Evolutionary conservation across 352 stramenopile species (phyloP).

Genomic region (Pythium dissimile): DNA sequence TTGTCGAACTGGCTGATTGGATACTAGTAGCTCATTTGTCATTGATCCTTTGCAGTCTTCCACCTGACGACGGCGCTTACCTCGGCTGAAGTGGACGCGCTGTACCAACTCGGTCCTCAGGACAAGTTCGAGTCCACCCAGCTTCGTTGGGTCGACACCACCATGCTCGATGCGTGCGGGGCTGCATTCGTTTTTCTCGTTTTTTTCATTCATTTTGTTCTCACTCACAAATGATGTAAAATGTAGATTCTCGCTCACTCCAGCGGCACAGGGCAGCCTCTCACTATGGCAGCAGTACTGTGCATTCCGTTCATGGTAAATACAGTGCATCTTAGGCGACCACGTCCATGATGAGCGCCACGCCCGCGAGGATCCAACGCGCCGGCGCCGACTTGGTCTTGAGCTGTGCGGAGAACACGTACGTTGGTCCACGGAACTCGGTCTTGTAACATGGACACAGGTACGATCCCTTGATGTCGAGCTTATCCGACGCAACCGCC

Average conservation of each 20-base stretch:
- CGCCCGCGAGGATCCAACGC: slow-evolving; percentile 94
- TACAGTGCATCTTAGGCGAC: slow-evolving; percentile 20
- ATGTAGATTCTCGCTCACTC: slow-evolving; percentile 14
- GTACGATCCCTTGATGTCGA: slow-evolving; percentile 94
- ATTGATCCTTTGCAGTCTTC: slow-evolving; percentile 61
- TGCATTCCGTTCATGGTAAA: not conserved
- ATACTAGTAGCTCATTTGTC: no score
- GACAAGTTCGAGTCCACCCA: slow-evolving; percentile 39
- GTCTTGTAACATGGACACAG: slow-evolving; percentile 98
- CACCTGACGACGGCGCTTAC: slow-evolving; percentile 36
- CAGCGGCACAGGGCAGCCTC: slow-evolving; percentile 20
- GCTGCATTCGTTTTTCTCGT: not conserved
- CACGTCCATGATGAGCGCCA: slow-evolving; percentile 96
- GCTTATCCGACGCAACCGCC: slow-evolving; percentile 93
- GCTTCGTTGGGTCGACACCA: slow-evolving; percentile 39
- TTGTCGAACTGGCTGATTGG: not conserved
- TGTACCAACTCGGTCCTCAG: slow-evolving; percentile 19
- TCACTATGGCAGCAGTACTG: slow-evolving; percentile 21
- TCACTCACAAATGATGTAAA: not conserved
- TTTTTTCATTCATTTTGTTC: not conserved
- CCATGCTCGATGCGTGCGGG: not conserved
- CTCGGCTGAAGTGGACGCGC: slow-evolving; percentile 16
- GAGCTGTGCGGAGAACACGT: slow-evolving; percentile 97
- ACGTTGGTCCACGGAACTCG: slow-evolving; percentile 93
- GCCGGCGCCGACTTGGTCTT: slow-evolving; percentile 95